These are phyloP conservation scores for Nakazawaea wyomingensis DNA, from an alignment of 805 yeast species.

Conservation along the genomic window DNA sequence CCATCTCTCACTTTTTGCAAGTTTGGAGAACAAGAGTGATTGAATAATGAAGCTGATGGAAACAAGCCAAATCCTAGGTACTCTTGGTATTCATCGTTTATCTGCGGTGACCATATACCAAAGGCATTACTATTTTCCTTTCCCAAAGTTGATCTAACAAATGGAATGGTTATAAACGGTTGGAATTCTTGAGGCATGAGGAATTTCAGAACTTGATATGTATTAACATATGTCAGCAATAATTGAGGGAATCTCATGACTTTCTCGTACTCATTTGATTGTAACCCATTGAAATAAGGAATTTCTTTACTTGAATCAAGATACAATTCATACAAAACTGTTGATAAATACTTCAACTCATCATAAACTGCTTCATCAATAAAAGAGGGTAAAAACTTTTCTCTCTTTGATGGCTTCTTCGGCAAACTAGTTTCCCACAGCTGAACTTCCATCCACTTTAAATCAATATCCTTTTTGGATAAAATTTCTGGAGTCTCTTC, in stretches of 20 bases:
- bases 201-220: slow-evolving; percentile 42
- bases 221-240: slow-evolving; percentile 38
- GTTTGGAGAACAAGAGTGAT: slow-evolving; percentile 62
- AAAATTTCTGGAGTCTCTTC: slow-evolving; percentile 13
- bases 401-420: slow-evolving; percentile 32
- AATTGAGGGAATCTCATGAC: slow-evolving; percentile 41
- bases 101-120: slow-evolving; percentile 53
- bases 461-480: slow-evolving; percentile 18
- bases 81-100: slow-evolving; percentile 33
- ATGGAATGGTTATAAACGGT: slow-evolving; percentile 30
- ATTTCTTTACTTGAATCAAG: slow-evolving; percentile 21
- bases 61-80: slow-evolving; percentile 56
- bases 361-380: slow-evolving; percentile 50
- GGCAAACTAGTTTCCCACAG: slow-evolving; percentile 32
- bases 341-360: slow-evolving; percentile 43
- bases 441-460: slow-evolving; percentile 33
- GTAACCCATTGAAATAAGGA: slow-evolving; percentile 35
- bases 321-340: slow-evolving; percentile 24
- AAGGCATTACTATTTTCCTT: slow-evolving; percentile 63
- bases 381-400: slow-evolving; percentile 30
- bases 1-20: slow-evolving; percentile 38
- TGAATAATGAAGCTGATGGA: slow-evolving; percentile 63
- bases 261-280: slow-evolving; percentile 47
- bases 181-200: slow-evolving; percentile 32
- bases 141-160: slow-evolving; percentile 46